Base-by-base conservation (phyloP, 352 stramenopile species). In the Globisporangium canariense region DNA sequence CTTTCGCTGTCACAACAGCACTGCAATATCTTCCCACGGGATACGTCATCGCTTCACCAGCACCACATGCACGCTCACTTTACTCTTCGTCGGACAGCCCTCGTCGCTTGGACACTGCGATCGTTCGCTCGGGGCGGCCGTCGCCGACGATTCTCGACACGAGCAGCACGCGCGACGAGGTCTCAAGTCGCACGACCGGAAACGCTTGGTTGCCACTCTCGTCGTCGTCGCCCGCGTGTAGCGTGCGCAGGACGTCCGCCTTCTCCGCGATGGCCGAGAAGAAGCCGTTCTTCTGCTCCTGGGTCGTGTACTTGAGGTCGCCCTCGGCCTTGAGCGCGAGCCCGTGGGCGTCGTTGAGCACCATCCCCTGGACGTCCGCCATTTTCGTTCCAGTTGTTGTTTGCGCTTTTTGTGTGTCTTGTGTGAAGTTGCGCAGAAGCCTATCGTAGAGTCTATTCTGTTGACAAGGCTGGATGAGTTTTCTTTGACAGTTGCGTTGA, bases 271-370 rank as follows among this genome's bases (percentile, higher is more conserved):
- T 89, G 47, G 76, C 81, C 41, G 82, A 78, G 66, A 91, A 93
- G 74, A 93, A 93, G n/a, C 84, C 82, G 58, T 69, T 87, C 61
- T 83, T 77, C 50, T 79, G 68, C 45, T 80, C 64, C n/a, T 54
- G 58, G 20, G 75, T 67, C 34, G 78, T 64, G 62, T 83, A 81
- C 69, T 69, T 58, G 30, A 93, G 74, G 60, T 91, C 79, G 11
- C 84, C 84, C 46, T 87, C 70, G 18, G 81, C 84, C 64, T 86
- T 77, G 38, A 93, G 72, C 64, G 82, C 76, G 18, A 93, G 73
- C 22, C 84, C 84, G 62, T 91, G 77, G 60, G 77, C 82, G 73
- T 93, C 84, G 62, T 86, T 93, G 49, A 93, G 69, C 65, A 91
- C 73, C 38, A 91, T 52, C n/a, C 84, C 84, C 64, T 76, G 76